Evolutionary conservation across 2,329 filamentous ascomycete genomes (phyloP).

Genomic region (Graphilbum sp.): DNA sequence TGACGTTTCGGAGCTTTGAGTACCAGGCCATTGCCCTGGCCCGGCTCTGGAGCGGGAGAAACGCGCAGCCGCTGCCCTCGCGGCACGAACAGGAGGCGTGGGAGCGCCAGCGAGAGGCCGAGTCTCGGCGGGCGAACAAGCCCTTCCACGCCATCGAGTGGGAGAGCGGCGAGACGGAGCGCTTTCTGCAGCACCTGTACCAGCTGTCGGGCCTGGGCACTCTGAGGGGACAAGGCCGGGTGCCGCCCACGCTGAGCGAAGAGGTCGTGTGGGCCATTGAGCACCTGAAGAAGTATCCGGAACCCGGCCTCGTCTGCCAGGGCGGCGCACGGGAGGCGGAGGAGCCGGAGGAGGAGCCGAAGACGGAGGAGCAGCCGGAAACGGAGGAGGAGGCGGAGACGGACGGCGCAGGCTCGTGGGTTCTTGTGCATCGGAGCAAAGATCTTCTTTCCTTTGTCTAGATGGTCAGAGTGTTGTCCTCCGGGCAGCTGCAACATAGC

Average conservation of each 20-base stretch:
- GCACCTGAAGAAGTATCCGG: constrained; percentile 29
- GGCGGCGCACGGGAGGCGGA: too few relatives aligned
- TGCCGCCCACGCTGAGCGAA: constrained; percentile 20
- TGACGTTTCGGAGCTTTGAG: constrained; percentile 22
- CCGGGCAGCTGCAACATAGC: too few relatives aligned
- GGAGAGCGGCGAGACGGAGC: constrained; percentile 32
- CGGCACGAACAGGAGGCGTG: constrained; percentile 24
- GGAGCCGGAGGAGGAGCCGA: neutral
- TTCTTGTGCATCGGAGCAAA: neutral
- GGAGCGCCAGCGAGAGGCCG: constrained; percentile 23
- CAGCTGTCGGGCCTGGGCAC: constrained; percentile 30
- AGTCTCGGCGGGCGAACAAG: constrained; percentile 14
- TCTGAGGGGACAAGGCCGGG: constrained; percentile 27
- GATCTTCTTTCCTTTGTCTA: neutral
- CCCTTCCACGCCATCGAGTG: constrained; percentile 37
- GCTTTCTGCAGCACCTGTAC: constrained; percentile 29
- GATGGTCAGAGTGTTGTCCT: too few relatives aligned
- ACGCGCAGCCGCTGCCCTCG: constrained; percentile 21
- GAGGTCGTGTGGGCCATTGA: constrained; percentile 27
- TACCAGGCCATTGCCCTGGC: constrained; percentile 22
- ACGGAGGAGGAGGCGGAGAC: neutral
- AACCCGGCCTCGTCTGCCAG: too few relatives aligned
- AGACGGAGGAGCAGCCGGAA: neutral
- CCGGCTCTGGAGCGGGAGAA: constrained; percentile 19
- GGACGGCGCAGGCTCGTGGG: neutral